Evolutionary conservation across 106 monocot species (phyloP).

Genomic region (Apostasia shenzhenica): DNA sequence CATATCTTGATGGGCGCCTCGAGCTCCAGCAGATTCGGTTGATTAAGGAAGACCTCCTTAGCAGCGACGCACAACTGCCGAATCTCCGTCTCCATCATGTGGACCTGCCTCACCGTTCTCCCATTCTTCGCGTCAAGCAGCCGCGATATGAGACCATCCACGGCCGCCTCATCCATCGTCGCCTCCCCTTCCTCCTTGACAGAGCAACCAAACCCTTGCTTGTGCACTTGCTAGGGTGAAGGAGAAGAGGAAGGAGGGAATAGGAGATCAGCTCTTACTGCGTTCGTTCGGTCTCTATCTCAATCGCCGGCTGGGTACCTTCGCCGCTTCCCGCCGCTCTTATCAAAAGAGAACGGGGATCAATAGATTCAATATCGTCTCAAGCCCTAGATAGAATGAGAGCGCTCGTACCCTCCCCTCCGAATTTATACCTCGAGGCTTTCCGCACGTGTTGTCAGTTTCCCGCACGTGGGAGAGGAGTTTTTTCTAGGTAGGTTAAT

Average conservation of each 20-base stretch:
- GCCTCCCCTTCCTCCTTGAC: constrained; percentile 13
- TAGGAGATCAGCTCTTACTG: no score
- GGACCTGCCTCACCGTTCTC: constrained; percentile 20
- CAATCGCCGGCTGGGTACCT: no score
- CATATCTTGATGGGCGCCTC: constrained; percentile 41
- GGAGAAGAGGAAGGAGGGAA: background rate
- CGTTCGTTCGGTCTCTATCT: no score
- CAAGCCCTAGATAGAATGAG: no score
- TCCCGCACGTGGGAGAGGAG: no score
- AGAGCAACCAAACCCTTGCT: constrained; percentile 5
- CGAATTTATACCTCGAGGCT: no score
- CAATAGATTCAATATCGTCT: no score
- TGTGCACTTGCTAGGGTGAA: background rate
- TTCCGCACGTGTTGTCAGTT: no score
- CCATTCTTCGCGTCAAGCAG: constrained; percentile 26
- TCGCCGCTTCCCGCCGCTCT: no score
- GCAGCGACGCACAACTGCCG: constrained; percentile 29
- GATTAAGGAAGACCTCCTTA: constrained; percentile 32
- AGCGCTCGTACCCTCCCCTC: no score
- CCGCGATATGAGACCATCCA: constrained; percentile 25
- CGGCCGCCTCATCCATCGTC: constrained; percentile 30
- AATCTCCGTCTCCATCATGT: constrained; percentile 37
- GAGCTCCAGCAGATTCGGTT: constrained; percentile 41
- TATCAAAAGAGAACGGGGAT: no score
- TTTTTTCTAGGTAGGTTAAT: no score